Evolutionary conservation across 768 basidiomycete species (phyloP), one percentile per base, ranked within the genome.

Genomic region (Sporobolomyces pararoseus): DNA sequence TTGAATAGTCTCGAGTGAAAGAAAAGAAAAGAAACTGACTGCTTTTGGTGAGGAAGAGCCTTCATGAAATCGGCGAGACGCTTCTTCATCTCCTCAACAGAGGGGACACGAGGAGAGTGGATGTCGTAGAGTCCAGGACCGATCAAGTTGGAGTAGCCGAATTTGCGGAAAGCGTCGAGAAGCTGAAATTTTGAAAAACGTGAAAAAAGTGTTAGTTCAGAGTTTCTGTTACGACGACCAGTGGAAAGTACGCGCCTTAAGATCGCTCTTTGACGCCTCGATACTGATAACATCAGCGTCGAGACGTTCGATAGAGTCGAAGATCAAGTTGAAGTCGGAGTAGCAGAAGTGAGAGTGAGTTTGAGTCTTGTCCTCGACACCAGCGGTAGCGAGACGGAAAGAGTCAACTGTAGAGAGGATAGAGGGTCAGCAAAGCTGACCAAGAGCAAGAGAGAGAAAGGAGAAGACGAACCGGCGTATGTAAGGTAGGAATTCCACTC

Each of bases 91-190:
- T 99, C 96, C 80, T 92, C 85, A 77, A 87, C 86, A 69, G 86
- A 83, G 52, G 96, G 96, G 73, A 99, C 90, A 86, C 96, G 93
- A 72, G 96, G 96, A 76, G 94, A 97, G 85, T 98, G 96, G 83
- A 99, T 72, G 71, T 75, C 74, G 69, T 65, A 76, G 31, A 73
- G 47, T 37, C 72, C 95, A 25, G 95, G 95, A 67, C 95, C 93
- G 79, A 98, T 97, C 83, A 53, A 53, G 52, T 53, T 53, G 13
- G 52, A 53, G 52, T 53, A 53, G 6, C 46, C 46, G 21, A 47
- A 47, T 21, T 47, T 58, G 37, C 37, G 57, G 57, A 58, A 58
- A 21, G 57, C 57, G 42, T 58, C 57, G 37, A 58, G 57, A 25
- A 42, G 57, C 27, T 55, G 19, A 6, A 47, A 42, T 9, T 42